Conservation (phyloP, 2,329 filamentous ascomycete genomes). For the Sarocladiaceae sp. region DNA sequence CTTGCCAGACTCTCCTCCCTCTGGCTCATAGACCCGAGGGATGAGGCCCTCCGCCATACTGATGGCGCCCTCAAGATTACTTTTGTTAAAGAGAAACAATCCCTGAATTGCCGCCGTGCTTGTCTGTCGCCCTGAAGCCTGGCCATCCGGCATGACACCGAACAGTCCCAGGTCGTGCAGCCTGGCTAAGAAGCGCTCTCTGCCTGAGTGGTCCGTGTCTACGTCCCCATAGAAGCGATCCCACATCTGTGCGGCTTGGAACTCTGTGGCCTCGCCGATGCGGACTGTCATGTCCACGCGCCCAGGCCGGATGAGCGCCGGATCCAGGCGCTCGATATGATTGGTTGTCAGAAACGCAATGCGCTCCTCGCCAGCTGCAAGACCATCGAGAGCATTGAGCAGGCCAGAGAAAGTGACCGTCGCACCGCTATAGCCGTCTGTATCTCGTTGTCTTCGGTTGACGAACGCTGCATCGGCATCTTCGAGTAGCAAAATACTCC, state of each 20-base stretch:
- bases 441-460: conserved; percentile 69
- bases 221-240: conserved; percentile 88
- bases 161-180: conserved; percentile 67
- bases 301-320: conserved; percentile 83
- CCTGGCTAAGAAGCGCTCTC: conserved; percentile 62
- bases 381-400: conserved; percentile 78
- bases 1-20: conserved; percentile 18
- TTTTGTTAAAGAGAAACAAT: conserved; percentile 92
- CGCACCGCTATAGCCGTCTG: conserved; percentile 78
- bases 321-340: conserved; percentile 82
- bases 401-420: conserved; percentile 93
- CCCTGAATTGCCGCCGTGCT: conserved; percentile 93
- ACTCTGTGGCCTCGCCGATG: conserved; percentile 78
- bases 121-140: conserved; percentile 46
- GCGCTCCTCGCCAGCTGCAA: conserved; percentile 91
- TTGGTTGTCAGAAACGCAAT: conserved; percentile 95
- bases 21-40: conserved; percentile 48
- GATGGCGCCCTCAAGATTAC: conserved; percentile 80
- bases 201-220: conserved; percentile 57
- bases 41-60: conserved; percentile 65
- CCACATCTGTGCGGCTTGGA: conserved; percentile 85
- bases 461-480: conserved; percentile 88
- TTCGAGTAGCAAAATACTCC: conserved; percentile 78
- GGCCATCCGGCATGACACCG: conserved; percentile 44
- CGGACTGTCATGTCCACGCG: conserved; percentile 89